A percentile compares a stretch with the other conserved stretches of the same genome.
Evolutionary conservation across 345 rosid species (phyloP).

Genomic region (Arabidopsis suecica): DNA sequence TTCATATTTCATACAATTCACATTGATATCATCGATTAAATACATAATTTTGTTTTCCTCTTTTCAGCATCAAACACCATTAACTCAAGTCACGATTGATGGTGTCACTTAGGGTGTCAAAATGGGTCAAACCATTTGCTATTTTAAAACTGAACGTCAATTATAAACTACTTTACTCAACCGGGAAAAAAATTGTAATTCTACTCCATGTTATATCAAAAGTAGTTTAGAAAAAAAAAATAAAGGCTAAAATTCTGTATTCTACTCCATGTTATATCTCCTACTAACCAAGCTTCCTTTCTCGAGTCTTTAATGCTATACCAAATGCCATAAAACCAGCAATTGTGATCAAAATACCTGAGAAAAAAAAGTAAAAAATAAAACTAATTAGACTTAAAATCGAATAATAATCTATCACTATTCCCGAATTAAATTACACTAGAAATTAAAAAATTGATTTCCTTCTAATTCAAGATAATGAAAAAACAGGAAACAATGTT

Average conservation of each 20-base stretch:
- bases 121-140: neutral
- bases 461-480: neutral
- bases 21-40: no score
- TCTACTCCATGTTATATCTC: conserved; percentile 1
- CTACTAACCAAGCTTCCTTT: neutral
- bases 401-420: neutral
- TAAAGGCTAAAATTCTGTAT: neutral
- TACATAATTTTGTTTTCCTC: no score
- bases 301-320: conserved; percentile 29
- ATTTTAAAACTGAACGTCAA: neutral
- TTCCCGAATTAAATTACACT: neutral
- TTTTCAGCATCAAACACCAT: no score
- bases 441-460: neutral
- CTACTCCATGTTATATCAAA: neutral
- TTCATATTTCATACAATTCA: no score
- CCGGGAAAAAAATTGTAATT: neutral
- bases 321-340: neutral
- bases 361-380: no score
- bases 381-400: neutral
- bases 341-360: neutral
- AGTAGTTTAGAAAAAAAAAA: neutral
- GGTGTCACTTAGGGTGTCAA: no score
- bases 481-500: conserved; percentile 6
- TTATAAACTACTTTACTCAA: neutral
- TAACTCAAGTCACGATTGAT: no score